phyloP scores from a whole-genome alignment of 2,329 filamentous ascomycete species.

The Sarocladium oryzae region DNA sequence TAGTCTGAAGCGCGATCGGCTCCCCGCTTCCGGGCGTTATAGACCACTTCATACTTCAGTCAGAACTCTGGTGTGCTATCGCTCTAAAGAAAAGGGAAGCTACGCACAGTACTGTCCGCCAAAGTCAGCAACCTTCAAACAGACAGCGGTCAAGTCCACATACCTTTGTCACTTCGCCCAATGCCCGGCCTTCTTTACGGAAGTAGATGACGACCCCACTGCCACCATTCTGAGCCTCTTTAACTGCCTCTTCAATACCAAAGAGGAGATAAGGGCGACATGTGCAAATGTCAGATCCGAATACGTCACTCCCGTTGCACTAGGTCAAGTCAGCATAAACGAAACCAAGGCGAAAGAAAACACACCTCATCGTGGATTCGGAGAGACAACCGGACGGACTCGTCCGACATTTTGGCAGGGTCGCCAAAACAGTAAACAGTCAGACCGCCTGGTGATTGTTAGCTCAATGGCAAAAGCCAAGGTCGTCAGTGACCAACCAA shows the following conservation, averaged over 20 bases:
- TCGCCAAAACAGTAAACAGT: constrained; percentile 98
- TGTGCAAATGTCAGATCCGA: constrained; percentile 96
- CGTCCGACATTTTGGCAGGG: constrained; percentile 86
- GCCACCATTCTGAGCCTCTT: constrained; percentile 89
- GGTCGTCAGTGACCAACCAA: constrained; percentile 45
- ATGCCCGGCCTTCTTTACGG: constrained; percentile 89
- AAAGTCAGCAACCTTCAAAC: background rate
- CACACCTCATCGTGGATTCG: constrained; percentile 66
- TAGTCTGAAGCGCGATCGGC: constrained; percentile 82
- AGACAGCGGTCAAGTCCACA: background rate
- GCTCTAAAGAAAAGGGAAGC: too few species aligned
- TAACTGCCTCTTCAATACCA: constrained; percentile 94
- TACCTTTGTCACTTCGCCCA: constrained; percentile 94
- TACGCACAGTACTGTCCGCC: background rate
- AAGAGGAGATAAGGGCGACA: constrained; percentile 94
- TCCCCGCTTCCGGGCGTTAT: constrained; percentile 77
- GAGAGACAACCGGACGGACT: constrained; percentile 71
- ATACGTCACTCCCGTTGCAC: constrained; percentile 96
- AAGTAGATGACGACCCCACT: constrained; percentile 98
- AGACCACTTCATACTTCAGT: constrained; percentile 23
- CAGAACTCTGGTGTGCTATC: too few species aligned
- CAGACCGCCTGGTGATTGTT: constrained; percentile 54
- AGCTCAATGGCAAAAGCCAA: background rate
- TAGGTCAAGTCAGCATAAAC: constrained; percentile 19
- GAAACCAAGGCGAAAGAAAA: constrained; percentile 2